Evolutionary conservation across 1,284 basidiomycete genomes (phyloP), one percentile per base, ranked within the genome.

Genomic region (Heterobasidion irregulare): DNA sequence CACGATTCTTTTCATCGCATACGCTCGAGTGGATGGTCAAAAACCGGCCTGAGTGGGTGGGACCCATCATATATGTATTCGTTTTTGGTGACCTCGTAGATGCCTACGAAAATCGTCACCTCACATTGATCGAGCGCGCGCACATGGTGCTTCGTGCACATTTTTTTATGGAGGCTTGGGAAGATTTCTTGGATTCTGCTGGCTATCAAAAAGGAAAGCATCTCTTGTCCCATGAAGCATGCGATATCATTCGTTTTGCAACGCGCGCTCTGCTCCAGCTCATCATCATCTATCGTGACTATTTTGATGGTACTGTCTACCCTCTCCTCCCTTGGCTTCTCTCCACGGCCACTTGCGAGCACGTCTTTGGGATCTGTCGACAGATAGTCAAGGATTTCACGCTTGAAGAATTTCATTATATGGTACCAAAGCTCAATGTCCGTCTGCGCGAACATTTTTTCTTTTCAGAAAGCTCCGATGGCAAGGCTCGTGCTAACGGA

Each of bases 81-180:
- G 58, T 66, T 33, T 54, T 64, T 34, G 66, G 63, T 2, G 63
- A 66, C 13, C 57, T 66, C 10, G 32, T 61, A 8, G 64, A 65
- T 52, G 64, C 66, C 0, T 64, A 62, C 32, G 62, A 64, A 41
- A 66, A 62, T 45, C 62, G 63, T 2, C 8, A 12, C 1, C 57
- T 67, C 6, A 26, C 50, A 1, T 62, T 62, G 32, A 0, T 38
- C 2, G 69, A 72, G 45, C 65, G 69, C 5, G 46, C 72, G 41
- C 62, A 63, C 47, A 67, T 75, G 61, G 66, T 65, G 1, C 52
- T 74, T 0, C 66, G 66, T 0, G 65, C 68, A 0, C 57, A 56
- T 1, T 75, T 59, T 62, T 75, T 74, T 61, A n/a, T 73, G 0
- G 56, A 69, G 1, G 48, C 58, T 2, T 76, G 75, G 74, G 44